Percentiles rank a stretch among this genome's conserved stretches.
phyloP scores from a whole-genome alignment of 148 eudicot species.

The Persicaria tinctoria region DNA sequence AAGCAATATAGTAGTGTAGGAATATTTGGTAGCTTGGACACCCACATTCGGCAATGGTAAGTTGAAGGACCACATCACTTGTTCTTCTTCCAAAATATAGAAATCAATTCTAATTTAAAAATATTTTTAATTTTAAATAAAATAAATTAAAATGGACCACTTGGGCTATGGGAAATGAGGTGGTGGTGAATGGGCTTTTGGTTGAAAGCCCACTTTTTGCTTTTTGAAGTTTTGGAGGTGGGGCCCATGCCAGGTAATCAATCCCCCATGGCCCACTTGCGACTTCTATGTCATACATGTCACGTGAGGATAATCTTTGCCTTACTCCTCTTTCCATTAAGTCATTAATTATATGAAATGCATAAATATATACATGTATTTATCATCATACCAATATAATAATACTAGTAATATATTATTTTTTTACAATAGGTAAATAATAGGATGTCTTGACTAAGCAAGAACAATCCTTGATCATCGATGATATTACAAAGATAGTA shows the following conservation, averaged over 20 bases:
- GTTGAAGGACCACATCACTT: neutral
- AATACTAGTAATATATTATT: too few relatives aligned
- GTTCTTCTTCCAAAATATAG: neutral
- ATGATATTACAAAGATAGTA: too few relatives aligned
- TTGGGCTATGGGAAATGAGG: neutral
- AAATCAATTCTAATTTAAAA: neutral
- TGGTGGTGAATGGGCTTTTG: neutral
- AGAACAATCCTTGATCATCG: too few relatives aligned
- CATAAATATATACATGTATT: too few relatives aligned
- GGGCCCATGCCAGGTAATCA: neutral
- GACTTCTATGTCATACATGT: neutral
- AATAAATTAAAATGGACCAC: neutral
- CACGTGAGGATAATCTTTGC: neutral
- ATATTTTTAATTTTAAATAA: neutral
- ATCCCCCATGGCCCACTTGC: neutral
- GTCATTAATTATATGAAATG: too few relatives aligned
- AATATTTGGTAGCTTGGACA: neutral
- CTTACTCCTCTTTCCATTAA: too few relatives aligned
- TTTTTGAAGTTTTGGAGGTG: neutral
- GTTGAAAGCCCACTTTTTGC: neutral
- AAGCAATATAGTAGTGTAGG: neutral
- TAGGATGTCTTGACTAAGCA: too few relatives aligned
- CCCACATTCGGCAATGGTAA: neutral
- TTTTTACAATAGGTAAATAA: too few relatives aligned
- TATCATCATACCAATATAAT: too few relatives aligned